phyloP scores from a whole-genome alignment of 2,329 filamentous ascomycete genomes.

The Chaetomium sp. region DNA sequence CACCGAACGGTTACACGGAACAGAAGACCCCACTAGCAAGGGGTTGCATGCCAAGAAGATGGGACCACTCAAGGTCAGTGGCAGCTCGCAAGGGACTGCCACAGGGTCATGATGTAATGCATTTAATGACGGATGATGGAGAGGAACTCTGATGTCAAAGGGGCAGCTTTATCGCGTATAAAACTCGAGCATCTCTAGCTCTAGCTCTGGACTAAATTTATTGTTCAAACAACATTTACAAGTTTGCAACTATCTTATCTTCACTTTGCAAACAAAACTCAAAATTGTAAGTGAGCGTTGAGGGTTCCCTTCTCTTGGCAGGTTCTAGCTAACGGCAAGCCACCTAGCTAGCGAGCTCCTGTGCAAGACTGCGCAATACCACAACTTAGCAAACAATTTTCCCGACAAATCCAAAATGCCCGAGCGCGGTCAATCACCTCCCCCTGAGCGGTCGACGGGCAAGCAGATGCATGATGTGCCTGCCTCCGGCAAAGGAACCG shows the following conservation, averaged over 20 bases:
- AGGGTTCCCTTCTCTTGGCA: not conserved
- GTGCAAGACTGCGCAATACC: not conserved
- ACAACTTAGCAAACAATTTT: not conserved
- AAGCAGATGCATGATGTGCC: constrained; percentile 63
- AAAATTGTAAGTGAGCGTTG: not conserved
- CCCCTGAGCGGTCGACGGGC: constrained; percentile 67
- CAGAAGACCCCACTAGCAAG: not conserved
- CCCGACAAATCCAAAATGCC: constrained; percentile 57
- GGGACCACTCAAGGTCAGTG: not conserved
- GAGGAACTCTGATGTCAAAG: constrained; percentile 27
- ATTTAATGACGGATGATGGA: constrained; percentile 22
- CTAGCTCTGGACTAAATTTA: not conserved
- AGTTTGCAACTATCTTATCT: too few relatives aligned
- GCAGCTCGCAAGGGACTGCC: constrained; percentile 8
- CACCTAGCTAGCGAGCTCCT: not conserved
- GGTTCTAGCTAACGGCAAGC: not conserved
- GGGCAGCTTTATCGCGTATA: constrained; percentile 3
- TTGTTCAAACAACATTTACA: not conserved
- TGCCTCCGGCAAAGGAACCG: constrained; percentile 59
- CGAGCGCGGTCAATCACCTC: constrained; percentile 71
- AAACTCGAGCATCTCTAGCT: not conserved
- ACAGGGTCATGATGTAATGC: constrained; percentile 34
- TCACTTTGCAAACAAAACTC: not conserved
- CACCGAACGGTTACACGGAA: not conserved
- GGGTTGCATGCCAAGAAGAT: not conserved